Evolutionary conservation across 2,329 filamentous ascomycete genomes (phyloP), one percentile per base, ranked within the genome.

Genomic region (Pseudocercospora crystallina): DNA sequence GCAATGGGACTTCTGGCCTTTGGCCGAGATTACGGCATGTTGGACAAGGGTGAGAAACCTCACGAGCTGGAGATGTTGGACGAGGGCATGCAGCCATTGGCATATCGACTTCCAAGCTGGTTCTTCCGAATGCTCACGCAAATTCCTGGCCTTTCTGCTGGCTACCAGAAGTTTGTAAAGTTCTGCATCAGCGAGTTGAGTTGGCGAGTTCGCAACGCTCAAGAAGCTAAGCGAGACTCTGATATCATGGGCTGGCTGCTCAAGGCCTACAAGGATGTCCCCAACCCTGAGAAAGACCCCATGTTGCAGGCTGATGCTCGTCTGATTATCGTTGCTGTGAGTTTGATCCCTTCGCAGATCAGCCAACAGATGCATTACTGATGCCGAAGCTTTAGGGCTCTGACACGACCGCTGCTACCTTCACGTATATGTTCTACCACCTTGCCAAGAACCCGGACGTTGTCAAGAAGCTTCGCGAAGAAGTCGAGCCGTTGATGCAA

Each of bases 1-100:
- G 66, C 74, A n/a, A 75, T 76, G 70, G 71, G 73, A 4, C 65
- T 69, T 8, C 60, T 78, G 31, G 71, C 72, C 0, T 77, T 77
- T 57, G 73, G 71, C 8, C 61, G 68, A 40, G 61, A 73, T 34
- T 73, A 73, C 58, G 67, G 70, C 29, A 73, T 70, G 61, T 64
- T 74, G 17, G 63, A 70, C 30, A 60, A 61, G n/a, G 65, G 64
- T 13, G 58, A 66, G 40, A 59, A 65, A 36, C 53, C 67, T 54
- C 62, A 69, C 57, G 70, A 67, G 11, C 65, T 73, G 15, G 59
- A 65, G 26, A 66, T 71, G n/a, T 59, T 77, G 13, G 68, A 63
- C 2, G 65, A 66, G 15, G 66, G 64, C 11, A 63, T 71, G 62
- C 56, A 62, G 30, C 61, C 61, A 13, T 36, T 67, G n/a, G 63